Evolutionary conservation across 768 basidiomycete species (phyloP).

Genomic region (Boletus tomentosulus): DNA sequence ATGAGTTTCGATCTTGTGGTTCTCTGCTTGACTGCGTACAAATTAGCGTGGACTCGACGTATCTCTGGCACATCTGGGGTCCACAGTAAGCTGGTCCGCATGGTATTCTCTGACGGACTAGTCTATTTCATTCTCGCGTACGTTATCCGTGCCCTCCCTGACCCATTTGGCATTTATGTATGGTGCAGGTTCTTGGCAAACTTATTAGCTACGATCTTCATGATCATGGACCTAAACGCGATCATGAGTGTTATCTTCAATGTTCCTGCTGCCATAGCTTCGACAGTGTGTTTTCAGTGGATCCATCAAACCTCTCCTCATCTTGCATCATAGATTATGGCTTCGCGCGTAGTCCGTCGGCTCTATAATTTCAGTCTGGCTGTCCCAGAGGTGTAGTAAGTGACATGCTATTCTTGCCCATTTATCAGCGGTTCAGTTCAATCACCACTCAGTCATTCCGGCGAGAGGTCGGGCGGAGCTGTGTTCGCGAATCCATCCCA

Average conservation of each 20-base stretch:
- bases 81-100: conserved; percentile 47
- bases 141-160: conserved; percentile 18
- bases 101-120: conserved; percentile 70
- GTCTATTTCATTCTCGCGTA: conserved; percentile 76
- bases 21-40: conserved; percentile 55
- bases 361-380: conserved; percentile 44
- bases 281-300: conserved; percentile 34
- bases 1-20: conserved; percentile 71
- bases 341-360: conserved; percentile 56
- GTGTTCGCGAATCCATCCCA: conserved; percentile 14
- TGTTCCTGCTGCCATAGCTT: conserved; percentile 55
- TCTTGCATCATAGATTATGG: conserved; percentile 43
- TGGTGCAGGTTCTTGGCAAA: conserved; percentile 37
- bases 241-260: conserved; percentile 67
- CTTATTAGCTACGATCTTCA: conserved; percentile 49
- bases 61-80: conserved; percentile 19
- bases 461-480: conserved; percentile 16
- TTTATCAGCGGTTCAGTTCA: background rate
- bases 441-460: conserved; percentile 13
- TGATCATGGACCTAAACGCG: conserved; percentile 60
- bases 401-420: background rate
- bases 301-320: background rate
- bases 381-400: conserved; percentile 30
- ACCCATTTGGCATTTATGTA: conserved; percentile 26
- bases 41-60: conserved; percentile 38